These are phyloP conservation scores for Sclerotinia glacialis DNA, from an alignment of 2,329 filamentous ascomycete species.

Conservation along the genomic window DNA sequence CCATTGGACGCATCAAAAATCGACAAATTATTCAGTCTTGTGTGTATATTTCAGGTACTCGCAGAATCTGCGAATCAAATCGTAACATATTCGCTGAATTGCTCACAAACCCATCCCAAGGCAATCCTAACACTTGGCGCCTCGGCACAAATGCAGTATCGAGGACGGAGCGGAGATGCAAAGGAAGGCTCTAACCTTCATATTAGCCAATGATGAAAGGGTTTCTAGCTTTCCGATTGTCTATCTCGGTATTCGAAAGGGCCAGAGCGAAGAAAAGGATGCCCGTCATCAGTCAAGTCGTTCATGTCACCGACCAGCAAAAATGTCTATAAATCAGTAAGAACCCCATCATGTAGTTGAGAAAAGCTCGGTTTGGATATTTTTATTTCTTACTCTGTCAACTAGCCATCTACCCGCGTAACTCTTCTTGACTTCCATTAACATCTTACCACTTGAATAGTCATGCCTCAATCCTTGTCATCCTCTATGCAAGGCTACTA, in stretches of 20 bases:
- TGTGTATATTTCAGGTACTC: slow-evolving; percentile 4
- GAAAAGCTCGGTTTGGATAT: background rate
- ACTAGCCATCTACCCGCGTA: background rate
- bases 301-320: background rate
- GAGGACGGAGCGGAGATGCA: background rate
- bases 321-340: slow-evolving; percentile 8
- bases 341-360: background rate
- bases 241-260: background rate
- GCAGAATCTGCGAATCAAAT: slow-evolving; percentile 14
- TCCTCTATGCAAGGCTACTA: slow-evolving; percentile 20
- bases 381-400: background rate
- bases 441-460: background rate
- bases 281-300: background rate
- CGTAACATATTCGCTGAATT: background rate
- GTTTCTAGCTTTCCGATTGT: background rate
- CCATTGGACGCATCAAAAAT: background rate
- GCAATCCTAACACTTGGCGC: background rate
- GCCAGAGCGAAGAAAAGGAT: background rate
- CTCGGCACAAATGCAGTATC: background rate
- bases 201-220: background rate
- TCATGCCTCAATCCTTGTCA: slow-evolving; percentile 20
- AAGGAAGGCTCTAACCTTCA: background rate
- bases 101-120: no score
- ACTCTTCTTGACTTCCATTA: background rate
- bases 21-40: background rate